phyloP scores from a whole-genome alignment of 176 grass and related monocot species.

The Carex cristatella region DNA sequence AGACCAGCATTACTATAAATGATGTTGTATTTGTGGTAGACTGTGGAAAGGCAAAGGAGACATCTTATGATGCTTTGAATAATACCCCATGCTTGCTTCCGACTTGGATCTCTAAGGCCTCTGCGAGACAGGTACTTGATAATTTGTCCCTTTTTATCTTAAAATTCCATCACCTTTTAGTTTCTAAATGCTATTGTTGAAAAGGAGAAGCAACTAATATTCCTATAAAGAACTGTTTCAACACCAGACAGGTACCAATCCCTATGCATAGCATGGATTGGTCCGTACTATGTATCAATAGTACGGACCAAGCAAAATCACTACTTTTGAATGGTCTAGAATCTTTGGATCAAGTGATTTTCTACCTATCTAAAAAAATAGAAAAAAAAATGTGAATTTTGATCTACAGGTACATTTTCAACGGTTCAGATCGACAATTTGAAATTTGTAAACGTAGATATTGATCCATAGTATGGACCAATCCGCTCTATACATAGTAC shows the following conservation, averaged over 20 bases:
- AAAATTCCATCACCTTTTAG: not conserved
- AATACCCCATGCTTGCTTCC: slow-evolving; percentile 97
- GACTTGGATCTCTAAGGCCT: slow-evolving; percentile 98
- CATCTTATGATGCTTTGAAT: slow-evolving; percentile 98
- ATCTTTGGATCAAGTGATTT: too few species aligned
- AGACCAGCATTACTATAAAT: slow-evolving; percentile 99
- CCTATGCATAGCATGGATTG: too few species aligned
- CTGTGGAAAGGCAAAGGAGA: slow-evolving; percentile 97
- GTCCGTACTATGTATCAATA: too few species aligned
- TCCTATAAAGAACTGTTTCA: not conserved
- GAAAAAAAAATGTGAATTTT: too few species aligned
- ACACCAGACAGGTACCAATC: not conserved
- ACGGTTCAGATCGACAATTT: too few species aligned
- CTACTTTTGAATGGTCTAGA: too few species aligned
- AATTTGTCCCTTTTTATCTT: not conserved
- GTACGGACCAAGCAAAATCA: too few species aligned
- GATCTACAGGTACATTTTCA: too few species aligned
- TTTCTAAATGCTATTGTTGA: not conserved
- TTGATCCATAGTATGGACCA: too few species aligned
- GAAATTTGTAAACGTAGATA: too few species aligned
- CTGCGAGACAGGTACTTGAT: slow-evolving; percentile 74
- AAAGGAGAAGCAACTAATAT: not conserved
- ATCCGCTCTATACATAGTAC: too few species aligned
- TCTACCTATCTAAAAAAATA: too few species aligned
- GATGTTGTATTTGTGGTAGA: slow-evolving; percentile 99